Conservation (phyloP, 805 yeast species). For the Limtongia smithiae region DNA sequence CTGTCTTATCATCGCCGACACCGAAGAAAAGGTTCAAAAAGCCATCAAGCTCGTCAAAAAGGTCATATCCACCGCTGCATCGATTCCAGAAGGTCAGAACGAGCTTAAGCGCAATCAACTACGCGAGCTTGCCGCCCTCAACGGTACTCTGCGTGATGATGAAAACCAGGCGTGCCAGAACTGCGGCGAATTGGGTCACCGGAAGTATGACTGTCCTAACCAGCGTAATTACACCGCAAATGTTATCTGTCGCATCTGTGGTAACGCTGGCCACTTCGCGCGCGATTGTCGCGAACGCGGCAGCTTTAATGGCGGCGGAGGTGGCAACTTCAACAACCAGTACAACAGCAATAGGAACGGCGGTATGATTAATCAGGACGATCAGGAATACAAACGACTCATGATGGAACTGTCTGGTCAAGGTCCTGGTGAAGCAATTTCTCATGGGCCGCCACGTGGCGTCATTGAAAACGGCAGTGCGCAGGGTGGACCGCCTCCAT, state of each 20-base stretch:
- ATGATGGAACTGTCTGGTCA: conserved; percentile 44
- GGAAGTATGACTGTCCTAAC: conserved; percentile 59
- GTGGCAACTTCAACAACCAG: conserved; percentile 5
- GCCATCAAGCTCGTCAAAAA: conserved; percentile 73
- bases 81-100: conserved; percentile 90
- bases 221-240: conserved; percentile 48
- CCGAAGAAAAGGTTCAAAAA: conserved; percentile 66
- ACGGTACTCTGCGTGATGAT: conserved; percentile 90
- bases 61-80: conserved; percentile 76
- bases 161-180: conserved; percentile 57
- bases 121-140: conserved; percentile 85
- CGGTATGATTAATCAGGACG: conserved; percentile 43
- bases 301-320: conserved; percentile 1
- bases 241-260: conserved; percentile 74
- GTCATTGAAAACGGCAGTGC: conserved; percentile 16
- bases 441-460: conserved; percentile 1
- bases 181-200: conserved; percentile 68
- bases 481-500: background rate
- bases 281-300: conserved; percentile 65
- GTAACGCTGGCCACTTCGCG: conserved; percentile 79
- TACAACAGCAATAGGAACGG: conserved; percentile 7
- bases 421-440: background rate
- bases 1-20: conserved; percentile 79
- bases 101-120: conserved; percentile 87
- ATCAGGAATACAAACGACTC: conserved; percentile 50